Conservation (phyloP, 768 basidiomycete species). For the Leccinum uliginosum region DNA sequence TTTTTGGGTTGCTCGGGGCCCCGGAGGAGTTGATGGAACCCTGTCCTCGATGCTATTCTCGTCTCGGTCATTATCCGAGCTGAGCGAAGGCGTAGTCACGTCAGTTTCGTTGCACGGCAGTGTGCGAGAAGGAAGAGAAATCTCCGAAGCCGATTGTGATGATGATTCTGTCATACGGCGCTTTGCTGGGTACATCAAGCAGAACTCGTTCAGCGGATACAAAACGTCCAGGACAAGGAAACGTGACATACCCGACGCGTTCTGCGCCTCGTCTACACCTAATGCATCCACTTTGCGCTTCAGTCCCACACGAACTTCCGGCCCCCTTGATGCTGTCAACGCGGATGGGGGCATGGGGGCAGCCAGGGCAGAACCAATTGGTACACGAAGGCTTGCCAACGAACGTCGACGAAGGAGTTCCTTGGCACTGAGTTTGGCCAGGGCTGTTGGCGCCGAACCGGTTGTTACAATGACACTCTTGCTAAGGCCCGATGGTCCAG, state of each 20-base stretch:
- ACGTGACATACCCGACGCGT: conserved; percentile 32
- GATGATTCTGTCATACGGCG: conserved; percentile 32
- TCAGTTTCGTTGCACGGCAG: conserved; percentile 38
- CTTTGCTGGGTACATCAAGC: conserved; percentile 30
- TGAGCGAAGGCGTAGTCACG: conserved; percentile 62
- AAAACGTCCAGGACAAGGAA: not conserved
- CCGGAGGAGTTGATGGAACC: conserved; percentile 49
- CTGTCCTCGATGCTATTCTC: conserved; percentile 46
- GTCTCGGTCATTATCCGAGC: conserved; percentile 64
- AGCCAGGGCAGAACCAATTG: conserved; percentile 21
- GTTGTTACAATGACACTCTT: conserved; percentile 24
- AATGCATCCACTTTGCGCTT: conserved; percentile 33
- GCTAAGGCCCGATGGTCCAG: conserved; percentile 27
- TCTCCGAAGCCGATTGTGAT: conserved; percentile 27
- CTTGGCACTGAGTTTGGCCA: conserved; percentile 11
- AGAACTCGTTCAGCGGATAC: conserved; percentile 1
- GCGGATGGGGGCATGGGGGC: conserved; percentile 13
- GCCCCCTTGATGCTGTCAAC: conserved; percentile 5
- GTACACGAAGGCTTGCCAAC: conserved; percentile 24
- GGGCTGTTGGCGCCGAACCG: not conserved
- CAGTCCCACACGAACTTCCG: conserved; percentile 10
- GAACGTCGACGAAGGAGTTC: conserved; percentile 26
- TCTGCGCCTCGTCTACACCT: conserved; percentile 23
- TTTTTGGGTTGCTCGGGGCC: conserved; percentile 22
- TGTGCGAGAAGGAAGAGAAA: conserved; percentile 13